Evolutionary conservation across 208 protist species (phyloP).

Genomic region (Acanthamoeba healyi): DNA sequence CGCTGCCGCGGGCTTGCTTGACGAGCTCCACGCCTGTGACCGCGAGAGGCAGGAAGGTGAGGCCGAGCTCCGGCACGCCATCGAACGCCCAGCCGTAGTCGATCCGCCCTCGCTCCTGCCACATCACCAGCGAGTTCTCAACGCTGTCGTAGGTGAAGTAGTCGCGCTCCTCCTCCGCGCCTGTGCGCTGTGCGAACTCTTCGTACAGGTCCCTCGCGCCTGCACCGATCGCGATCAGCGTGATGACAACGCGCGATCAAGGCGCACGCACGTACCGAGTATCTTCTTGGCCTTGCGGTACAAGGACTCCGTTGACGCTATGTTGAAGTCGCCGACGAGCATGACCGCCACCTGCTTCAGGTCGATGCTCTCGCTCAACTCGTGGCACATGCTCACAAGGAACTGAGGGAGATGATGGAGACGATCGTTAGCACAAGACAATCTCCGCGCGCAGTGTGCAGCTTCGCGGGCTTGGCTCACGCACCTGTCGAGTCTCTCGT

Average conservation of each 20-base stretch:
- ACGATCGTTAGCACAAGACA: too few relatives aligned
- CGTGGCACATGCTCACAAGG: neutral
- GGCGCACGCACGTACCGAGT: too few relatives aligned
- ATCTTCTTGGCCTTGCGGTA: too few relatives aligned
- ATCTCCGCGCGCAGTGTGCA: too few relatives aligned
- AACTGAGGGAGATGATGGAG: too few relatives aligned
- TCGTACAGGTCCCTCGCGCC: neutral
- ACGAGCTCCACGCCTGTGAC: neutral
- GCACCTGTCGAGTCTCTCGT: neutral
- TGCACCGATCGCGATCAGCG: too few relatives aligned
- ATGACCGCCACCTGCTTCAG: neutral
- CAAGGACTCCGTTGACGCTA: neutral
- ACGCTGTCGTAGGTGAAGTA: neutral
- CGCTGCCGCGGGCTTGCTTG: neutral
- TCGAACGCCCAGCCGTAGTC: constrained; percentile 10
- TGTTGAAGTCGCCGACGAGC: constrained; percentile 47
- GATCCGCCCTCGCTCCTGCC: neutral
- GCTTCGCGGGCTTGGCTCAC: too few relatives aligned
- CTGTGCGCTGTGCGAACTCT: neutral
- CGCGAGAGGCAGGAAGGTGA: neutral
- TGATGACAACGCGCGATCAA: too few relatives aligned
- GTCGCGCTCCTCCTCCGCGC: neutral
- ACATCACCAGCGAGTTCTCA: constrained; percentile 29
- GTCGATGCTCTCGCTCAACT: neutral
- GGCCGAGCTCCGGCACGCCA: neutral